A percentile compares a stretch with the other conserved stretches of the same genome.
phyloP scores from a whole-genome alignment of 78 protist genomes.

The Acrasis kona region DNA sequence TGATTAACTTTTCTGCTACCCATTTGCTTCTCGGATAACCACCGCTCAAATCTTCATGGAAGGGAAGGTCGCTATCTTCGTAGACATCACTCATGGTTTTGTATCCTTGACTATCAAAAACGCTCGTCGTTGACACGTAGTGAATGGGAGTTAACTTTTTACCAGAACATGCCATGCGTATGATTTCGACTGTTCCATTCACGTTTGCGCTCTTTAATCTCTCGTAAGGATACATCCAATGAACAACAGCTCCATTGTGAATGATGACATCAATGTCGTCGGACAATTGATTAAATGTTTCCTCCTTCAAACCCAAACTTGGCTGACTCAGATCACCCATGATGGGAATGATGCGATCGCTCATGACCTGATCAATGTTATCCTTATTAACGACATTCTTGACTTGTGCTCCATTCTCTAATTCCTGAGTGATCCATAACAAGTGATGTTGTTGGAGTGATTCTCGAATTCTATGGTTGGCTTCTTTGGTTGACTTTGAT shows the following conservation, averaged over 20 bases:
- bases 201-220: conserved; percentile 51
- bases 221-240: conserved; percentile 62
- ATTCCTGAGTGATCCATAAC: too few relatives aligned
- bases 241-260: conserved; percentile 62
- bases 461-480: background rate
- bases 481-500: background rate
- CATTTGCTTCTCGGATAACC: conserved; percentile 51
- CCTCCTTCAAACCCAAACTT: conserved; percentile 19
- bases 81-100: background rate
- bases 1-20: conserved; percentile 39
- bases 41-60: conserved; percentile 7
- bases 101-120: conserved; percentile 43
- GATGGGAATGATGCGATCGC: background rate
- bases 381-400: too few relatives aligned
- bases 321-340: conserved; percentile 36
- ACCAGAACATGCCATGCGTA: conserved; percentile 31
- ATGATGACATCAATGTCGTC: conserved; percentile 25
- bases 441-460: background rate
- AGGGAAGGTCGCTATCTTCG: conserved; percentile 5
- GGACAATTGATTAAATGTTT: background rate
- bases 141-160: conserved; percentile 10
- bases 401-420: too few relatives aligned
- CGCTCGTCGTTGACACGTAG: conserved; percentile 56
- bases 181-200: conserved; percentile 17
- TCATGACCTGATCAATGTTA: too few relatives aligned